Evolutionary conservation across 2,329 filamentous ascomycete species (phyloP), one percentile per base, ranked within the genome.

Genomic region (Fusarium sp.): DNA sequence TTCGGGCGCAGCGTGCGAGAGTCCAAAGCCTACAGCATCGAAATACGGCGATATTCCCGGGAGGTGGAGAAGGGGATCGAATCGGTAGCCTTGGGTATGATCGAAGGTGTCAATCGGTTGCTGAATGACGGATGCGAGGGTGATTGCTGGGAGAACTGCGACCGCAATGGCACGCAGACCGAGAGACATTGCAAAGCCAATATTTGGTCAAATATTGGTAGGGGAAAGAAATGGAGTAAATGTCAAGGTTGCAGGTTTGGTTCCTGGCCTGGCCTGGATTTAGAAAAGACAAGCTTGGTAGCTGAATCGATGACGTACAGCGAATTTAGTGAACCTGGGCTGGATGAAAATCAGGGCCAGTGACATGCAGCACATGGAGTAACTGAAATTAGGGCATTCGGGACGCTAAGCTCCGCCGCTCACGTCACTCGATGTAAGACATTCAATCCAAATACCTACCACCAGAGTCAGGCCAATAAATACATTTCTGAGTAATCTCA

Each of bases 41-140:
- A 72, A 72, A 27, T 72, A 72, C 3, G 70, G 70, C n/a, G 70
- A 72, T 49, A 71, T 72, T 5, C 70, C 70, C 0, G 70, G 70
- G 4, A 72, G 67, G 13, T 72, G 70, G 2, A 69, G 50, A 14
- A 72, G 70, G 6, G 70, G 67, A 31, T 72, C 70, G 41, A 72
- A 72, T 37, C 58, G 62, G 11, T 72, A 72, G 35, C 70, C 70
- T 20, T 72, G 70, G 4, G 53, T 62, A 25, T 72, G 70, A 29
- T 72, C 70, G 11, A 61, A 62, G 17, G 33, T 17, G 11, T 62
- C 23, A 23, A 72, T 54, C 13, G 70, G 70, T 2, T 61, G 70
- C 21, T 72, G 70, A 17, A 60, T 39, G 4, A 55, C 48, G 3
- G 58, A 66, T 1, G 62, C 67, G 9, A 55, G 9, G 9, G 29